Base-by-base conservation (phyloP, 768 basidiomycete species). In the Baorangia bicolor region DNA sequence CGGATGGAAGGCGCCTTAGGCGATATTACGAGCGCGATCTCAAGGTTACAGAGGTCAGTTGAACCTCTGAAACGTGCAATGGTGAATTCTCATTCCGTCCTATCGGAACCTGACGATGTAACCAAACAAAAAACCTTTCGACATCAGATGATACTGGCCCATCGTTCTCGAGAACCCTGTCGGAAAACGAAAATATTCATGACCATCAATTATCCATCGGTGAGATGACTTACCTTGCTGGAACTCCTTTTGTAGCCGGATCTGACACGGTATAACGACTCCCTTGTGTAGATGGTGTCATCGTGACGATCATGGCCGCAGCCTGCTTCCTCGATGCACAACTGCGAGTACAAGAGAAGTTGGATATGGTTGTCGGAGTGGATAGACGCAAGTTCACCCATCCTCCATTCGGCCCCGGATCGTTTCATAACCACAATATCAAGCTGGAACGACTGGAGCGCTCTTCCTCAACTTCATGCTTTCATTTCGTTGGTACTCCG, bases 181-280 rank as follows among this genome's bases (percentile, higher is more conserved):
- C 86, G 7, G 81, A 85, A 56, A 75, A 74, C 10, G 81, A 85
- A 56, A 75, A 74, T 11, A 76, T 77, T 56, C 55, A 64, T 0
- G 77, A 80, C 38, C 76, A 81, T 34, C 77, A 74, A 6, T 71
- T 86, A 10, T 75, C 81, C 4, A 71, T 77, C 40, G 73, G 80
- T 48, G 83, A 87, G 53, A 77, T 79, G 14, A 74, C 84, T 0
- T 86, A 81, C 62, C 77, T 87, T 39, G 78, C 81, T 1, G 85
- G 85, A 2, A 76, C 76, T 27, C 75, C 86, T 66, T 85, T 84
- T 57, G 85, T 81, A 41, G 85, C 84, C 11, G 84, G 85, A 5
- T 78, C 78, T 0, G 85, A 84, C 55, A 86, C 85, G 39, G 77
- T 74, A 51, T 56, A 37, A 12, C 11, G 3, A 23, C 21, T 49